phyloP scores from a whole-genome alignment of 176 grass and related monocot species.

The Microstegium vimineum region DNA sequence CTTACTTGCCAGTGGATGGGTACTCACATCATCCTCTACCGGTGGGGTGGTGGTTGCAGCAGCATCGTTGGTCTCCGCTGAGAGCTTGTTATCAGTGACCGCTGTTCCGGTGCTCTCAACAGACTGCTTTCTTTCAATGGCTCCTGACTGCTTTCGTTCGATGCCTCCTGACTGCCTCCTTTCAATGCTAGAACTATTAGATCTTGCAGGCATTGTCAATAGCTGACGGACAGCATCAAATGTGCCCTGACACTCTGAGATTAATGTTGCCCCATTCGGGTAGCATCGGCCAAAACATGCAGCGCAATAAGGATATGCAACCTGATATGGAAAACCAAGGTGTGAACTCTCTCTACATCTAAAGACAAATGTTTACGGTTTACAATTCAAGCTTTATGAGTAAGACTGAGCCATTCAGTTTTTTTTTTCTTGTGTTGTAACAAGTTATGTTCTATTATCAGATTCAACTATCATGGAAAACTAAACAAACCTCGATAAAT shows the following conservation, averaged over 20 bases:
- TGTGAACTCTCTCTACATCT: neutral
- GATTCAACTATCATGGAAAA: neutral
- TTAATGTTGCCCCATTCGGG: constrained; percentile 72
- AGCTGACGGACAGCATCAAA: constrained; percentile 67
- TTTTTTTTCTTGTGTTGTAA: neutral
- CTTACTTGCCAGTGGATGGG: neutral
- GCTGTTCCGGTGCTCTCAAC: neutral
- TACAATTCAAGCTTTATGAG: neutral
- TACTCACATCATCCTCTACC: neutral
- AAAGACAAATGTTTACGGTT: neutral
- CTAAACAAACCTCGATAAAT: constrained; percentile 74
- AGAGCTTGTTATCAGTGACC: constrained; percentile 12
- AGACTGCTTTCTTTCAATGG: constrained; percentile 14
- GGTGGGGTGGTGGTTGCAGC: neutral
- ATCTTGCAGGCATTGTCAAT: constrained; percentile 48
- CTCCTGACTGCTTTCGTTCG: neutral
- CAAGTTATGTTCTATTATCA: neutral
- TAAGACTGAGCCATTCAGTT: neutral
- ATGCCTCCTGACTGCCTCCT: constrained; percentile 29
- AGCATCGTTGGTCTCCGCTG: neutral
- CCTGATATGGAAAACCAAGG: constrained; percentile 33
- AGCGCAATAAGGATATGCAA: constrained; percentile 68
- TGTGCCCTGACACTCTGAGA: constrained; percentile 53
- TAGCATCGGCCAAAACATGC: constrained; percentile 91
- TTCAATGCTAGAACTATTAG: constrained; percentile 44